phyloP scores from a whole-genome alignment of 768 basidiomycete species.

The Boletus rubroflammeus region DNA sequence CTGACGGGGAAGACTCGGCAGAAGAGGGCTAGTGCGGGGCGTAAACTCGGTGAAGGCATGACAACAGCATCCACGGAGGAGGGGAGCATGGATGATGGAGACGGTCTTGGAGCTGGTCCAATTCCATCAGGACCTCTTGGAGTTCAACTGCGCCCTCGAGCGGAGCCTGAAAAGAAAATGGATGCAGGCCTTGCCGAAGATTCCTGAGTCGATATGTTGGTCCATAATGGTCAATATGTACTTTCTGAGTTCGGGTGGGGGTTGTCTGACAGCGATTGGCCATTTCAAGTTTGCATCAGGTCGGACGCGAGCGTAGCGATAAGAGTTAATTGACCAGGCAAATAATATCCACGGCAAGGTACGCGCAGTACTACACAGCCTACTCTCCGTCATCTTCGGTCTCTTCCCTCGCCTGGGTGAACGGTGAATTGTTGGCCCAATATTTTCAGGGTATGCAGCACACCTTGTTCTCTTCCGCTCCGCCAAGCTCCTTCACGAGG shows the following conservation, averaged over 20 bases:
- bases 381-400: slow-evolving; percentile 32
- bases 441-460: slow-evolving; percentile 12
- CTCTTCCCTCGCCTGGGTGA: slow-evolving; percentile 37
- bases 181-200: slow-evolving; percentile 10
- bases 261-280: not conserved
- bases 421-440: slow-evolving; percentile 3
- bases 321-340: not conserved
- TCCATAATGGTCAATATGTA: not conserved
- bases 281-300: not conserved
- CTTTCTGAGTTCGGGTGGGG: not conserved
- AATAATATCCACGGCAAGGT: not conserved
- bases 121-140: slow-evolving; percentile 24
- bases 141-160: slow-evolving; percentile 40
- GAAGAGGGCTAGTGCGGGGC: not conserved
- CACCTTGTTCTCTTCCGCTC: slow-evolving; percentile 76
- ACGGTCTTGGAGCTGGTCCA: not conserved
- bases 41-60: not conserved
- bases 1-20: slow-evolving; percentile 1
- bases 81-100: slow-evolving; percentile 20
- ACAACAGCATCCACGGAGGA: slow-evolving; percentile 5
- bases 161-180: slow-evolving; percentile 31
- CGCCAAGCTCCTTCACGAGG: slow-evolving; percentile 73
- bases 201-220: not conserved
- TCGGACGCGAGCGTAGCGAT: not conserved
- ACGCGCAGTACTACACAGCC: slow-evolving; percentile 14